Percentiles rank a stretch among this genome's conserved stretches.
Conservation (phyloP, 257 asterid species). For the Penstemon eatonii region DNA sequence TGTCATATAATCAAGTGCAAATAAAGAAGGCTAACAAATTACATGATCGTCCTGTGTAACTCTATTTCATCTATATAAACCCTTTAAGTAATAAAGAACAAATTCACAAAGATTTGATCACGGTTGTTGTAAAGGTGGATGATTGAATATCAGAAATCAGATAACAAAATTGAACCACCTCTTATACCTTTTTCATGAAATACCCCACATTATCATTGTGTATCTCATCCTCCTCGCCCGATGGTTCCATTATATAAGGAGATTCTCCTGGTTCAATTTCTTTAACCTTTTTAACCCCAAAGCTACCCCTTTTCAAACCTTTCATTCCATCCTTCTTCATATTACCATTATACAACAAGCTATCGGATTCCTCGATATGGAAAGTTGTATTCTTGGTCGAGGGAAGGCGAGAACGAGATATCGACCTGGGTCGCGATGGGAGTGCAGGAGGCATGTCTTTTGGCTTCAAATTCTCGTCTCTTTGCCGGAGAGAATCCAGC, state of each 20-base stretch:
- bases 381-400: constrained; percentile 50
- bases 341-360: constrained; percentile 22
- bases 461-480: constrained; percentile 54
- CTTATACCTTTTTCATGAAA: constrained; percentile 64
- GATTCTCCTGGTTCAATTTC: constrained; percentile 50
- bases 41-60: not conserved
- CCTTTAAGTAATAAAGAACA: constrained; percentile 10
- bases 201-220: constrained; percentile 52
- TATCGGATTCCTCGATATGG: constrained; percentile 30
- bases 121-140: not conserved
- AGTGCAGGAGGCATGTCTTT: constrained; percentile 80
- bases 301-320: constrained; percentile 35
- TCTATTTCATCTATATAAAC: constrained; percentile 15
- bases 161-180: constrained; percentile 9
- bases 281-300: constrained; percentile 48
- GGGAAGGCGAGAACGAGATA: constrained; percentile 66
- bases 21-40: constrained; percentile 17
- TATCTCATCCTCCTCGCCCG: constrained; percentile 29
- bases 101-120: constrained; percentile 7
- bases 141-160: constrained; percentile 1
- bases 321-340: constrained; percentile 32
- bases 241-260: constrained; percentile 37
- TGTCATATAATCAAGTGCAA: constrained; percentile 9
- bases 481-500: constrained; percentile 77
- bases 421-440: constrained; percentile 72